Evolutionary conservation across 192 early-diverging fungal genomes (phyloP), one percentile per base, ranked within the genome.

Genomic region (Podila epigama): DNA sequence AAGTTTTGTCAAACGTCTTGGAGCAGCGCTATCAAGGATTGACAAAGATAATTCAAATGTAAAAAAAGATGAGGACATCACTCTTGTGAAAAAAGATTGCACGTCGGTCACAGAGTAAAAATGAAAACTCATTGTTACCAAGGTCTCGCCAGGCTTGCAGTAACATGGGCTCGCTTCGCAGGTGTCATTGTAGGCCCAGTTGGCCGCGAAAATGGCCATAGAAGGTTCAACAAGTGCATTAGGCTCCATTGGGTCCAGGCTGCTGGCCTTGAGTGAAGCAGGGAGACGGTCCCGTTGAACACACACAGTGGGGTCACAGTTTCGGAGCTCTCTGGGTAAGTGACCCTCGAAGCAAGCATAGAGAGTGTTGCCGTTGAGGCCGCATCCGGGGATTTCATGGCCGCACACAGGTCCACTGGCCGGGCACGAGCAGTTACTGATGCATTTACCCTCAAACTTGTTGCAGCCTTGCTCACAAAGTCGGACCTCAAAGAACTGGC

Each of bases 81-180:
- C 40, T 41, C 18, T 18, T 39, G 8, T 10, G 8, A 39, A 7
- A 10, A 7, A 16, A 10, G 40, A 41, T 2, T 4, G 40, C 6
- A 10, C 18, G 40, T 41, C 40, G 18, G 18, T 41, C 8, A 2
- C 1, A 6, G 18, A 41, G 6, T 6, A 37, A 57, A 3, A 56
- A 33, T 5, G 15, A 5, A 37, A 36, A 8, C 33, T 5, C 2
- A 9, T 37, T 10, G 32, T 15, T 62, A 62, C 60, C 60, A 62
- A 50, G 16, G 28, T 20, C 20, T 62, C 60, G 32, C 34, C 48
- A 13, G 60, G 16, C 12, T 35, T 40, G 33, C 60, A 62, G 33
- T 35, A 51, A 32, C 60, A 62, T 51, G 60, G 60, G 27, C 51
- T 62, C 12, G 16, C 6, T 22, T 18, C 42, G 31, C 60, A 62